phyloP scores from a whole-genome alignment of 768 basidiomycete species.

The Leccinellum albellum region DNA sequence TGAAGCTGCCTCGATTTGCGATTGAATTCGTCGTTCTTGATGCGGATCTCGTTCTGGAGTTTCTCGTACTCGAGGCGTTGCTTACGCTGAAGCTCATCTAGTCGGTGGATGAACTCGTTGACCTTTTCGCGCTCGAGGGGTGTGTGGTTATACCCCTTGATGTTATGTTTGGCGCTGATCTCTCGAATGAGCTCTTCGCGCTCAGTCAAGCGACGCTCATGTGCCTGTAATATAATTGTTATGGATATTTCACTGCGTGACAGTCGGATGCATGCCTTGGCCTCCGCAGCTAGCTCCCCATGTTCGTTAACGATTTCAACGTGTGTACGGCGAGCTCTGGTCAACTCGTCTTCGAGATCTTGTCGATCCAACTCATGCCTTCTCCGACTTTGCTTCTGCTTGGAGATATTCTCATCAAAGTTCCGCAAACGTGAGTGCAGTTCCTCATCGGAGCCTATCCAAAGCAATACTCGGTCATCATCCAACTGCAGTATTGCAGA shows the following conservation, averaged over 20 bases:
- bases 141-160: slow-evolving; percentile 70
- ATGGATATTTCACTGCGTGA: background rate
- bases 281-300: slow-evolving; percentile 69
- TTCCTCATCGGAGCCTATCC: slow-evolving; percentile 69
- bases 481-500: background rate
- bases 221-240: slow-evolving; percentile 45
- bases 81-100: slow-evolving; percentile 59
- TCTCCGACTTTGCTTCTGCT: slow-evolving; percentile 47
- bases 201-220: slow-evolving; percentile 62
- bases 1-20: slow-evolving; percentile 54
- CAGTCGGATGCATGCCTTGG: slow-evolving; percentile 47
- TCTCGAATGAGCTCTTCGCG: slow-evolving; percentile 74
- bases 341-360: slow-evolving; percentile 60
- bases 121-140: slow-evolving; percentile 71
- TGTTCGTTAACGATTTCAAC: slow-evolving; percentile 55
- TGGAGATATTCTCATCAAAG: slow-evolving; percentile 54
- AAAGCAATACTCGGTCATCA: background rate
- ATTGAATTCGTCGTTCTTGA: slow-evolving; percentile 64
- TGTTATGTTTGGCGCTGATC: slow-evolving; percentile 60
- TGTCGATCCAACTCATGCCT: slow-evolving; percentile 50
- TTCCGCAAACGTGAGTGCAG: slow-evolving; percentile 53
- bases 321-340: slow-evolving; percentile 46
- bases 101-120: slow-evolving; percentile 63
- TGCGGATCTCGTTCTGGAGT: slow-evolving; percentile 59
- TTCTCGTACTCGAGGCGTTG: slow-evolving; percentile 63